A percentile compares a stretch with the other conserved stretches of the same genome.
Conservation (phyloP, 106 monocot species). For the Acorus gramineus region DNA sequence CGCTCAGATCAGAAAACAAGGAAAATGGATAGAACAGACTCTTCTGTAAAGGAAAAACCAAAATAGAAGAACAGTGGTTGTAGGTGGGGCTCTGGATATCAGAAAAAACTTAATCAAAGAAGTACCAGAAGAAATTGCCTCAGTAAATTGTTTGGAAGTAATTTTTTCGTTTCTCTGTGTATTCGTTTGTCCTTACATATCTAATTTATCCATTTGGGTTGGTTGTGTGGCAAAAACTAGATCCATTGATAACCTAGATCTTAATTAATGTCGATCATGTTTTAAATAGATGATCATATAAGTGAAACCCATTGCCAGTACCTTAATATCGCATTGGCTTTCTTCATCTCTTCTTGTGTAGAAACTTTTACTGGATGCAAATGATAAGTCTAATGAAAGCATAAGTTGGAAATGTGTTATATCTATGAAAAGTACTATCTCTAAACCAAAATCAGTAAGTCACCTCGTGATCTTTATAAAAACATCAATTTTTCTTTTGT, state of each 20-base stretch:
- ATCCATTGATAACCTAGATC: no score
- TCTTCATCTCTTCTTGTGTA: constrained; percentile 19
- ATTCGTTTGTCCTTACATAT: background rate
- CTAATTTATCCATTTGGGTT: constrained; percentile 1
- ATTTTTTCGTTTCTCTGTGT: constrained; percentile 2
- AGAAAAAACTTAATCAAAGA: constrained; percentile 63
- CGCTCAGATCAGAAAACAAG: no score
- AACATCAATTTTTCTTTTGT: no score
- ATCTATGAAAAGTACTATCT: constrained; percentile 43
- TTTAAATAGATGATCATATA: no score
- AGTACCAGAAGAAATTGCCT: constrained; percentile 43
- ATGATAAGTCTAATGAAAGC: constrained; percentile 46
- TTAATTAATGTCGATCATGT: no score
- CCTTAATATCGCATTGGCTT: background rate
- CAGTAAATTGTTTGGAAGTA: constrained; percentile 59
- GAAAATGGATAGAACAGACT: no score
- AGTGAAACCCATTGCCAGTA: no score
- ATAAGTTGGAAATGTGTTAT: constrained; percentile 82
- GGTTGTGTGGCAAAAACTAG: no score
- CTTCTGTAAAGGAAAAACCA: no score
- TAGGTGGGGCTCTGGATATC: constrained; percentile 63
- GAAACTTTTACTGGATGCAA: constrained; percentile 77
- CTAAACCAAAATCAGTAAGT: constrained; percentile 73
- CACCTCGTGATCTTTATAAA: no score
- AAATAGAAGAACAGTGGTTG: no score